phyloP scores from a whole-genome alignment of 2,329 filamentous ascomycete genomes.

The Colletotrichum agaves region DNA sequence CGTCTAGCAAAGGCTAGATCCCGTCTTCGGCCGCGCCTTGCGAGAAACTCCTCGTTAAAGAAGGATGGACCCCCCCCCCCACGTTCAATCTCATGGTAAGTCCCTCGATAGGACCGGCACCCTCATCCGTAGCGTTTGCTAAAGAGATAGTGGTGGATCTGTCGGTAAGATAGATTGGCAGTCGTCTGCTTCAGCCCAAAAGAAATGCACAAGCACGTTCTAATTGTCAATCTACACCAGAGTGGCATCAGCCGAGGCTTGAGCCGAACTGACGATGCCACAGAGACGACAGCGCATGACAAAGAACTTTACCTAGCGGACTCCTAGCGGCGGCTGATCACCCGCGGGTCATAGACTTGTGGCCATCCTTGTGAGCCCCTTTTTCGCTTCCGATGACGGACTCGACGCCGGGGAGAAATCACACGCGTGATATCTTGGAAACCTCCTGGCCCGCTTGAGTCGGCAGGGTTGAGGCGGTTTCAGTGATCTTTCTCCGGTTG shows the following conservation, averaged over 20 bases:
- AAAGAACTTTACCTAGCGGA: background rate
- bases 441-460: background rate
- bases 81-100: background rate
- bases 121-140: background rate
- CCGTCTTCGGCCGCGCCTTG: background rate
- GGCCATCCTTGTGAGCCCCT: background rate
- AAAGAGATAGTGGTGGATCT: slow-evolving; percentile 3
- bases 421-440: background rate
- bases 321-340: background rate
- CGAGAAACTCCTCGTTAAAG: background rate
- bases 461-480: background rate
- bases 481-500: slow-evolving; percentile 5
- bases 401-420: background rate
- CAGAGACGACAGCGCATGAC: background rate
- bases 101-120: background rate
- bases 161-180: background rate
- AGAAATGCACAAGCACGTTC: background rate
- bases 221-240: background rate
- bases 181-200: background rate
- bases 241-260: background rate
- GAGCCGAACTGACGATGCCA: background rate
- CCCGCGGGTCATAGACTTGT: background rate
- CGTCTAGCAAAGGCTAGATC: background rate
- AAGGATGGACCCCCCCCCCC: background rate
- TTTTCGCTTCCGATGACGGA: slow-evolving; percentile 7